Conservation (phyloP, 2,329 filamentous ascomycete genomes). For the Aspergillus sergii region DNA sequence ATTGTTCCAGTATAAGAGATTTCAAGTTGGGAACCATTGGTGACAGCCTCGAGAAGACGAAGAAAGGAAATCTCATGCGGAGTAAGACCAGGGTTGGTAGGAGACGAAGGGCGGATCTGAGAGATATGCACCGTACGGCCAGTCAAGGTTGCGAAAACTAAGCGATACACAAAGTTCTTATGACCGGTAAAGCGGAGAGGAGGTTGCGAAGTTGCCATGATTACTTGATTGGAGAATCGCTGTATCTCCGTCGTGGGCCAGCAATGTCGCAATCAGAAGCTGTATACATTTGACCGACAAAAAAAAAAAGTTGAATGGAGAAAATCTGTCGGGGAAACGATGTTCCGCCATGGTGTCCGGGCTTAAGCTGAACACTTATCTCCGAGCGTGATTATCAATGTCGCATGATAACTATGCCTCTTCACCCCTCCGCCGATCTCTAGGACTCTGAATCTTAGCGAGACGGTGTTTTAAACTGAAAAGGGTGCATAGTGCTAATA, state of each 20-base stretch:
- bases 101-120: slow-evolving; percentile 85
- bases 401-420: slow-evolving; percentile 5
- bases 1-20: slow-evolving; percentile 96
- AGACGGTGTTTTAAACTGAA: not conserved
- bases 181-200: slow-evolving; percentile 79
- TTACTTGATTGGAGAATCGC: slow-evolving; percentile 14
- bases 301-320: slow-evolving; percentile 27
- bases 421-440: not conserved
- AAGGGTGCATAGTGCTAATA: no score
- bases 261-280: slow-evolving; percentile 3
- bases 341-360: slow-evolving; percentile 32
- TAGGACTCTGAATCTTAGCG: not conserved
- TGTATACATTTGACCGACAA: slow-evolving; percentile 4
- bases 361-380: slow-evolving; percentile 33
- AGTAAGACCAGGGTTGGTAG: slow-evolving; percentile 83
- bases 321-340: slow-evolving; percentile 33
- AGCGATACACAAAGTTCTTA: slow-evolving; percentile 77
- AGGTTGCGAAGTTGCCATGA: slow-evolving; percentile 47
- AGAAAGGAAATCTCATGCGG: slow-evolving; percentile 95
- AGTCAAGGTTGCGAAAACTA: slow-evolving; percentile 88
- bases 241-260: slow-evolving; percentile 12
- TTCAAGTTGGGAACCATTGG: slow-evolving; percentile 92
- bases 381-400: slow-evolving; percentile 16
- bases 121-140: slow-evolving; percentile 89
- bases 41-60: slow-evolving; percentile 89